Conservation (phyloP, 805 yeast genomes). For the Hanseniaspora vineae region DNA sequence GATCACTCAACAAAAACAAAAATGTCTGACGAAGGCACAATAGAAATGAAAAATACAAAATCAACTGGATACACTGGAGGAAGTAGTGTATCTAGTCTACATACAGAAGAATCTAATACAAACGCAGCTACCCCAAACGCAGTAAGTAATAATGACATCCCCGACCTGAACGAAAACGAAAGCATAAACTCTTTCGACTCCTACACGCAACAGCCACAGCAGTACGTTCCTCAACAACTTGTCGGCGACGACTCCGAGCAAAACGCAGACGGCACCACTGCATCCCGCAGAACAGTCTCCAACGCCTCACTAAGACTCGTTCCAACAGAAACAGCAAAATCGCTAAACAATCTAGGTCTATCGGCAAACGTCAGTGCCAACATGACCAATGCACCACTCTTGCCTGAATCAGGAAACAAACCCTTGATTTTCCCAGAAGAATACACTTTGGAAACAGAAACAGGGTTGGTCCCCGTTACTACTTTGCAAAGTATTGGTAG, state of each 20-base stretch:
- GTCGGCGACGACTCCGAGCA: not conserved
- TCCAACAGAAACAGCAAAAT: conserved; percentile 62
- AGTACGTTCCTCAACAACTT: conserved; percentile 6
- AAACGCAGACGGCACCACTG: not conserved
- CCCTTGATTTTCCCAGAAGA: conserved; percentile 76
- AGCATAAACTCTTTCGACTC: conserved; percentile 8
- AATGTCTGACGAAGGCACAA: not conserved
- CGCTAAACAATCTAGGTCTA: conserved; percentile 52
- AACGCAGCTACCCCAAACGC: not conserved
- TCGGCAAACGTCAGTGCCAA: conserved; percentile 39
- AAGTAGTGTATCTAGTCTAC: not conserved
- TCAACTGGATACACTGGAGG: not conserved
- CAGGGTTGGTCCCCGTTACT: conserved; percentile 75
- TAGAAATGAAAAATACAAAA: not conserved
- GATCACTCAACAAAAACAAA: no score
- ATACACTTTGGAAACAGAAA: conserved; percentile 73
- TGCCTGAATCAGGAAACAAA: conserved; percentile 29
- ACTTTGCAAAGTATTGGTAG: conserved; percentile 63
- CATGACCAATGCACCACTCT: conserved; percentile 36
- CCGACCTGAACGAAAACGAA: not conserved
- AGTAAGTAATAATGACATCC: not conserved
- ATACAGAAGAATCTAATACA: no score
- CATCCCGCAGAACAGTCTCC: conserved; percentile 1
- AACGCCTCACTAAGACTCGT: conserved; percentile 25
- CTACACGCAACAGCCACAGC: conserved; percentile 7